Evolutionary conservation across 352 stramenopile genomes (phyloP).

Genomic region (Pilasporangium apinafurcum): DNA sequence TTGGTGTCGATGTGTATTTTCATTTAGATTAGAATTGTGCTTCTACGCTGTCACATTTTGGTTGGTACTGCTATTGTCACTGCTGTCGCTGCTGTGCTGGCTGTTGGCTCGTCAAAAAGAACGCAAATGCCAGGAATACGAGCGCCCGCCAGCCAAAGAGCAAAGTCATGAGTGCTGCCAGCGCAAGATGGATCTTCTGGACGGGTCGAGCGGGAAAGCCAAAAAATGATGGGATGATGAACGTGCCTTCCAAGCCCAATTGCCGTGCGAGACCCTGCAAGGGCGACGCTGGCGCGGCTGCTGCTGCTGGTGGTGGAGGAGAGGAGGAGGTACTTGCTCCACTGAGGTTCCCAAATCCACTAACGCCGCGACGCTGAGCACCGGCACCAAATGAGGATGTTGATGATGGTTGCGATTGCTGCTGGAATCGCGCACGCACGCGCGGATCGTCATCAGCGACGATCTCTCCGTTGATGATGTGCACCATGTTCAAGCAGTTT

Average conservation of each 20-base stretch:
- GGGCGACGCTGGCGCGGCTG: constrained; percentile 16
- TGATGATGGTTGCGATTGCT: background rate
- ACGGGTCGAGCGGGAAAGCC: constrained; percentile 41
- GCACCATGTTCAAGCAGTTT: constrained; percentile 46
- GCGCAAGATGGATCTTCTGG: constrained; percentile 63
- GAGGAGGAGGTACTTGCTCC: background rate
- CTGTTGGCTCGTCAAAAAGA: constrained; percentile 54
- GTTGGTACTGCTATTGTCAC: background rate
- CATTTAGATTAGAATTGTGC: too few species aligned
- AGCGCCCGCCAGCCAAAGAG: constrained; percentile 75
- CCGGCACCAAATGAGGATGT: background rate
- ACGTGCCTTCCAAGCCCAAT: constrained; percentile 53
- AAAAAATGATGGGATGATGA: constrained; percentile 56
- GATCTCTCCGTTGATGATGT: constrained; percentile 88
- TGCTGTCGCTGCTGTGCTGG: constrained; percentile 2
- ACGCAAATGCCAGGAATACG: constrained; percentile 58
- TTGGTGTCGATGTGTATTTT: too few species aligned
- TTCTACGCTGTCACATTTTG: too few species aligned
- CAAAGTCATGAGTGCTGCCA: constrained; percentile 42
- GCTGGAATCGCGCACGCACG: constrained; percentile 23
- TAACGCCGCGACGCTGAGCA: constrained; percentile 13
- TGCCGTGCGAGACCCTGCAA: constrained; percentile 38
- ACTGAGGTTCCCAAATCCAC: constrained; percentile 6
- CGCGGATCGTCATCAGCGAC: constrained; percentile 78
- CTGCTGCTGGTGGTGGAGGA: background rate